Evolutionary conservation across 2,329 filamentous ascomycete genomes (phyloP).

Genomic region (Talaromyces sp.): DNA sequence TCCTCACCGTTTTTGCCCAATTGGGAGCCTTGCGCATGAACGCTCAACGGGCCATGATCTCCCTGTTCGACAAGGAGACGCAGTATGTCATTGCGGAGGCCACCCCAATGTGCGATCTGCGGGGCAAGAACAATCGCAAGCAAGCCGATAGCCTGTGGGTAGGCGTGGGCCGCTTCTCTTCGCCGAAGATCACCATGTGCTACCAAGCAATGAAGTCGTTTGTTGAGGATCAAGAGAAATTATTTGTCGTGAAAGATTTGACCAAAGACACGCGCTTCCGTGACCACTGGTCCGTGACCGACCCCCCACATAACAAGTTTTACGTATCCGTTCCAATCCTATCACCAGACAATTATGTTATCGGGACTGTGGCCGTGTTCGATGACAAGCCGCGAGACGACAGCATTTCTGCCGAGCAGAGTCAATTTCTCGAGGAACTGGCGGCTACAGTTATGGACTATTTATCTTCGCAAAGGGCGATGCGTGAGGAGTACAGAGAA

Average conservation of each 20-base stretch:
- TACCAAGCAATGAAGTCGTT: not conserved
- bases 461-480: slow-evolving; percentile 51
- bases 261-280: not conserved
- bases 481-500: slow-evolving; percentile 51
- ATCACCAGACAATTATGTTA: not conserved
- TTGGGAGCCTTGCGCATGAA: slow-evolving; percentile 46
- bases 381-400: not conserved
- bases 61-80: slow-evolving; percentile 45
- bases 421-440: slow-evolving; percentile 55
- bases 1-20: slow-evolving; percentile 51
- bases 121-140: not conserved
- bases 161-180: not conserved
- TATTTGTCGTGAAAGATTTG: slow-evolving; percentile 26
- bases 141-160: not conserved
- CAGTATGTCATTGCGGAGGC: not conserved
- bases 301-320: not conserved
- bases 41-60: slow-evolving; percentile 46
- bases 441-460: slow-evolving; percentile 56
- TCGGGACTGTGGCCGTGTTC: not conserved
- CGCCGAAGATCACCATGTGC: not conserved
- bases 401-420: not conserved
- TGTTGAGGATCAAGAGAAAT: slow-evolving; percentile 29
- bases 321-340: not conserved
- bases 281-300: not conserved
- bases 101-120: not conserved